These are phyloP conservation scores for Gossypium davidsonii DNA, from an alignment of 441 rosid genomes.

Conservation along the genomic window DNA sequence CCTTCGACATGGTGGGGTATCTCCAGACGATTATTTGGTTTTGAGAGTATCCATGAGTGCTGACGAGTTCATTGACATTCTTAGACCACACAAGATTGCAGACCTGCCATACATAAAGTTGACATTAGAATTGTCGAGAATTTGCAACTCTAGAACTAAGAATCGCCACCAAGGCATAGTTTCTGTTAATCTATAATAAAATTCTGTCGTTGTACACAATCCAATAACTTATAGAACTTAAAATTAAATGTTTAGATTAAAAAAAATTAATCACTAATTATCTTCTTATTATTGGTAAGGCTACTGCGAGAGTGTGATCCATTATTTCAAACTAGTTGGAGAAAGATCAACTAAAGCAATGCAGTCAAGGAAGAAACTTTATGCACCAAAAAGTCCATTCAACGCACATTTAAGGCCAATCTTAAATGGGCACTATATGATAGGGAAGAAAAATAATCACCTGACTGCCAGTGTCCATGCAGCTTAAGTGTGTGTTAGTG, in stretches of 20 bases:
- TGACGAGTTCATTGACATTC: conserved; percentile 86
- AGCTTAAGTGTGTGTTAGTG: conserved; percentile 76
- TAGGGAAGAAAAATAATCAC: conserved; percentile 22
- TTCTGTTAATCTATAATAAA: not conserved
- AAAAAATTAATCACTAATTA: not conserved
- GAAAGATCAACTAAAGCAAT: conserved; percentile 3
- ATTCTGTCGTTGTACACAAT: not conserved
- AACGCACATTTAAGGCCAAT: not conserved
- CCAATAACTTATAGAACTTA: not conserved
- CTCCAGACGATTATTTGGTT: conserved; percentile 94
- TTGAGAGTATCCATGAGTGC: conserved; percentile 96
- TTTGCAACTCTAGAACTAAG: not conserved
- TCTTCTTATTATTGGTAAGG: not conserved
- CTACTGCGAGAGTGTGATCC: not conserved
- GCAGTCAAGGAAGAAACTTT: not conserved
- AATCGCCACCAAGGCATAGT: not conserved
- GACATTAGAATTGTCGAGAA: not conserved
- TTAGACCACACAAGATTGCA: conserved; percentile 94
- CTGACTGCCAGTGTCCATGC: conserved; percentile 91
- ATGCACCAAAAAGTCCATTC: not conserved
- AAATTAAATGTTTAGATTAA: not conserved
- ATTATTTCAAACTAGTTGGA: not conserved
- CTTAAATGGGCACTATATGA: not conserved
- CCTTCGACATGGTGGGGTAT: conserved; percentile 95
- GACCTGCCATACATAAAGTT: conserved; percentile 38